A percentile compares a stretch with the other conserved stretches of the same genome.
Conservation (phyloP, 169 alveolate genomes). For the Plasmodium blacklocki region DNA sequence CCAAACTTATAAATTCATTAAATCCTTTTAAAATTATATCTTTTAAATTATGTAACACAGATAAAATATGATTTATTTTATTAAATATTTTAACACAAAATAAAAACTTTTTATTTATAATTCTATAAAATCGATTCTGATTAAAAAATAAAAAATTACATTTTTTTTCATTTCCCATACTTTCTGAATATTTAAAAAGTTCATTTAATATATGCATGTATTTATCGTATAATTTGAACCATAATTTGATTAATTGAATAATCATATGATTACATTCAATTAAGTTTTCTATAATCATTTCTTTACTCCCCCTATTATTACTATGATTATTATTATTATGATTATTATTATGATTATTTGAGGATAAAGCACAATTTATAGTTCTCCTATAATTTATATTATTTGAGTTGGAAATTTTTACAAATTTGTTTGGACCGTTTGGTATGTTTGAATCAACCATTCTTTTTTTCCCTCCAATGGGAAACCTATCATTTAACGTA, state of each 20-base stretch:
- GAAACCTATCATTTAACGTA: too few relatives aligned
- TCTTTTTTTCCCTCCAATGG: too few relatives aligned
- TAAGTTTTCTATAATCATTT: conserved; percentile 24
- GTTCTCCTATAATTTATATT: not conserved
- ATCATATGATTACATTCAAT: conserved; percentile 16
- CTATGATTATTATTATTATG: not conserved
- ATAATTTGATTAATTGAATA: conserved; percentile 19
- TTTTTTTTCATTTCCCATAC: not conserved
- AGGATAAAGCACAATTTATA: too few relatives aligned
- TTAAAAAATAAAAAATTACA: too few relatives aligned
- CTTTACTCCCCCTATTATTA: not conserved
- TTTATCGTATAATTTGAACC: conserved; percentile 10
- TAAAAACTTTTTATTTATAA: conserved; percentile 12
- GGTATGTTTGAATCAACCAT: too few relatives aligned
- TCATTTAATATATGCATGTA: conserved; percentile 8
- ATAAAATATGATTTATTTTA: conserved; percentile 18
- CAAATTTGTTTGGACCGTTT: too few relatives aligned
- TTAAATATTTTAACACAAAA: conserved; percentile 6
- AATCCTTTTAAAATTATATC: conserved; percentile 11
- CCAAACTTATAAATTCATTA: conserved; percentile 9
- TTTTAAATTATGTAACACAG: conserved; percentile 8
- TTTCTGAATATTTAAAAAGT: not conserved
- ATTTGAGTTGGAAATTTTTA: not conserved
- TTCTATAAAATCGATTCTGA: conserved; percentile 14
- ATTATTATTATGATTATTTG: not conserved